These are phyloP conservation scores for Lodderomyces margitis DNA, from an alignment of 1,139 yeast species.

Conservation along the genomic window DNA sequence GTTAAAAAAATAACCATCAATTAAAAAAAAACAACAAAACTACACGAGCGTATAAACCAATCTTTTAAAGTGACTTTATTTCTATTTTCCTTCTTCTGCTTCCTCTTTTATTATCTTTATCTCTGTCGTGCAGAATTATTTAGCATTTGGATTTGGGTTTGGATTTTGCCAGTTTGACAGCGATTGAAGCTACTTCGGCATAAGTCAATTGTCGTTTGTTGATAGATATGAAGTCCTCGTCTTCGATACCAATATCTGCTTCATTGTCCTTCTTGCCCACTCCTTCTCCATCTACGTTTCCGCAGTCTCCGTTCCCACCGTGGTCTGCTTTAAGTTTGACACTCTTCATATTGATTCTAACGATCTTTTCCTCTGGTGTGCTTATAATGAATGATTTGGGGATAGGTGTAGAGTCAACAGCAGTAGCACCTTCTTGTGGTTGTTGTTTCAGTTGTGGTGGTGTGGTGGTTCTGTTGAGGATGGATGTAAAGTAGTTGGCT, in stretches of 20 bases:
- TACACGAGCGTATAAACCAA: too few species aligned
- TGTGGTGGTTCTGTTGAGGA: not conserved
- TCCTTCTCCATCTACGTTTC: not conserved
- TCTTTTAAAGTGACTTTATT: too few species aligned
- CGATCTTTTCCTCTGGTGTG: constrained; percentile 1
- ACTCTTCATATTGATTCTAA: constrained; percentile 1
- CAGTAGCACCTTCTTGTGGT: too few species aligned
- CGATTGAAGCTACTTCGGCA: constrained; percentile 44
- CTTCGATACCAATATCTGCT: constrained; percentile 19
- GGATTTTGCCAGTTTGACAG: constrained; percentile 14
- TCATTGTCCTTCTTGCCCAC: constrained; percentile 10
- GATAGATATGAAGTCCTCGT: constrained; percentile 39
- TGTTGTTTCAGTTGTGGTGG: not conserved
- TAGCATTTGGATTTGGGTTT: too few species aligned
- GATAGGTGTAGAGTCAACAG: not conserved
- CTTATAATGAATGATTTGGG: constrained; percentile 1
- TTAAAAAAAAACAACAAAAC: too few species aligned
- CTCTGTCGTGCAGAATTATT: too few species aligned
- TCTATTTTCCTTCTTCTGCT: too few species aligned
- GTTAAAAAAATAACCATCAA: too few species aligned
- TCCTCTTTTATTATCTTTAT: too few species aligned
- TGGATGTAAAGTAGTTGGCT: not conserved
- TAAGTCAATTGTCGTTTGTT: constrained; percentile 37
- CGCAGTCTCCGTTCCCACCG: not conserved
- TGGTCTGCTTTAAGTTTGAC: not conserved